Conservation (phyloP, 2,329 filamentous ascomycete species). For the Furcasterigmium furcatum region DNA sequence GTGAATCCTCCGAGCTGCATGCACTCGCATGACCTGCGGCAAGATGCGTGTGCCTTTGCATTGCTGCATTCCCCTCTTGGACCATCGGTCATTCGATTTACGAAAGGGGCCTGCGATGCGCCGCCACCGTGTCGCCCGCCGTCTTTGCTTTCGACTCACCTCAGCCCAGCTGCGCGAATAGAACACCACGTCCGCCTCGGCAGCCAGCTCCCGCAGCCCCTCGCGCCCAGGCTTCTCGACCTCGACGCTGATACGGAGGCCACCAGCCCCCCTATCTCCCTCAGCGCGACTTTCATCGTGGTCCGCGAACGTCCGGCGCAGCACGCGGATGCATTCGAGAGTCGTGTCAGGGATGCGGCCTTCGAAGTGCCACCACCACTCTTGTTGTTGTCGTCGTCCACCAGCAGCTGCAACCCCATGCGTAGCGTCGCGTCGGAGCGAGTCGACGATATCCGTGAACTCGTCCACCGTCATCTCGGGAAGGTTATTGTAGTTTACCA, state of each 20-base stretch:
- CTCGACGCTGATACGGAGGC: constrained; percentile 60
- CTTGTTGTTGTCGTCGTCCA: neutral
- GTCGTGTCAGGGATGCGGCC: constrained; percentile 63
- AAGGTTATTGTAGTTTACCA: constrained; percentile 67
- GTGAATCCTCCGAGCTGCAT: too few relatives aligned
- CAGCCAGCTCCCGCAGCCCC: constrained; percentile 57
- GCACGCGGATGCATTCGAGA: constrained; percentile 52
- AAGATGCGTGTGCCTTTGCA: too few relatives aligned
- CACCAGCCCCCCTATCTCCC: neutral
- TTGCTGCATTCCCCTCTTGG: too few relatives aligned
- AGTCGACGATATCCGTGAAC: constrained; percentile 43
- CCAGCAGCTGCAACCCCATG: neutral
- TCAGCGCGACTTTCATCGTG: neutral
- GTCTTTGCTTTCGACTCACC: constrained; percentile 47
- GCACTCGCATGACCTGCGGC: too few relatives aligned
- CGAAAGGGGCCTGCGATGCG: too few relatives aligned
- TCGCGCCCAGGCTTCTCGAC: constrained; percentile 65
- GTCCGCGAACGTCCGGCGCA: constrained; percentile 32
- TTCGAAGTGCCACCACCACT: constrained; percentile 65
- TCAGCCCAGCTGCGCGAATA: constrained; percentile 70
- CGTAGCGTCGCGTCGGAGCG: constrained; percentile 25
- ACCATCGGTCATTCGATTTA: too few relatives aligned
- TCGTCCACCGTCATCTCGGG: constrained; percentile 64
- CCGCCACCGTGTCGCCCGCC: too few relatives aligned
- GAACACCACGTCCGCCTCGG: constrained; percentile 67